Evolutionary conservation across 192 early-diverging fungal genomes (phyloP).

Genomic region (Umbelopsis sp.): DNA sequence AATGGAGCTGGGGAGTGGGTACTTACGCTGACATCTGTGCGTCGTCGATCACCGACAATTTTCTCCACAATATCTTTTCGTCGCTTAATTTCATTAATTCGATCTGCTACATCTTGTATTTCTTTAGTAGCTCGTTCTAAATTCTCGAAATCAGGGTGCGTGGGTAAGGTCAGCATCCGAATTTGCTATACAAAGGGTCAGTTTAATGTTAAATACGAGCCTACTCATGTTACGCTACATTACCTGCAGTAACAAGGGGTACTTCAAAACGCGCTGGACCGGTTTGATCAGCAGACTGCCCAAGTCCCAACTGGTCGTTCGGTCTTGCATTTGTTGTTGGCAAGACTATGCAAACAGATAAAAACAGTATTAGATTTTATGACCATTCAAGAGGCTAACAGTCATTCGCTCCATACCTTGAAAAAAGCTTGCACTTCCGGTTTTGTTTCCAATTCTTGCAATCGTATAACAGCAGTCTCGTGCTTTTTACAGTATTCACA

Average conservation of each 20-base stretch:
- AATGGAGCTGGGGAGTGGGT: neutral
- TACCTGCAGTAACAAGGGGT: conserved; percentile 85
- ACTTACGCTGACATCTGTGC: conserved; percentile 71
- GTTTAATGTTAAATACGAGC: neutral
- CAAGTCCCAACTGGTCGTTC: conserved; percentile 91
- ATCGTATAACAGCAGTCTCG: conserved; percentile 62
- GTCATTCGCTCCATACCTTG: conserved; percentile 41
- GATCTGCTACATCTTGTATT: conserved; percentile 71
- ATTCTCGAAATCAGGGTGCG: conserved; percentile 61
- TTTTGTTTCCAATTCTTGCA: conserved; percentile 61
- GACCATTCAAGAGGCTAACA: conserved; percentile 29
- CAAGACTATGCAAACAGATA: conserved; percentile 55
- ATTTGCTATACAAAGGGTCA: conserved; percentile 28
- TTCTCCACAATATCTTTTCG: conserved; percentile 88
- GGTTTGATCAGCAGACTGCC: conserved; percentile 92
- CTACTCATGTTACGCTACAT: neutral
- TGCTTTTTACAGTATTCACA: conserved; percentile 79
- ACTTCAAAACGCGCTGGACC: conserved; percentile 97
- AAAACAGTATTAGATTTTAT: conserved; percentile 35
- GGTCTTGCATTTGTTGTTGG: conserved; percentile 62
- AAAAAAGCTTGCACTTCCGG: conserved; percentile 47
- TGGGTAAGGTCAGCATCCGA: conserved; percentile 46
- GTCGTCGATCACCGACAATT: conserved; percentile 74
- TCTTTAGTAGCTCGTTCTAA: conserved; percentile 50
- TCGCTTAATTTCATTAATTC: conserved; percentile 85